Evolutionary conservation across 164 flowering plant species (phyloP).

Genomic region (Berberis vulgaris): DNA sequence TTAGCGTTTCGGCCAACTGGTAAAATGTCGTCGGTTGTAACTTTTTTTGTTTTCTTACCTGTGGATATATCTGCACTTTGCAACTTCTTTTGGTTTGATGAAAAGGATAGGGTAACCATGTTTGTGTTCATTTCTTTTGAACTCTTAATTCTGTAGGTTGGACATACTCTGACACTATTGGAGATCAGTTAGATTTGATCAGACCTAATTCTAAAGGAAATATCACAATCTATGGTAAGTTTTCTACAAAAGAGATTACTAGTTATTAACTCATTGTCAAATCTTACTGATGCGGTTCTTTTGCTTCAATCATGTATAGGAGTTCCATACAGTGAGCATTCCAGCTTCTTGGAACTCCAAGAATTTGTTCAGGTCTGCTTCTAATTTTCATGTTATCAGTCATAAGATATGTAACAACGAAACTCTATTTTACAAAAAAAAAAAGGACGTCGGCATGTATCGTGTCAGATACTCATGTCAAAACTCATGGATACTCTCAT

Average conservation of each 20-base stretch:
- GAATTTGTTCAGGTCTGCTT: constrained; percentile 58
- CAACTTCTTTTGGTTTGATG: too few relatives aligned
- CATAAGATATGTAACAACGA: neutral
- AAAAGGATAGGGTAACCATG: neutral
- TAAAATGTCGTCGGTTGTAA: constrained; percentile 8
- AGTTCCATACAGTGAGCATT: constrained; percentile 78
- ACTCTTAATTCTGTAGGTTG: constrained; percentile 36
- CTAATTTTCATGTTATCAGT: neutral
- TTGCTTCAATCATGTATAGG: constrained; percentile 24
- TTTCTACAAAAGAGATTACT: neutral
- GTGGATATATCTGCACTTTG: too few relatives aligned
- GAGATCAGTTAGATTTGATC: constrained; percentile 46
- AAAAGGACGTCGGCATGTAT: too few relatives aligned
- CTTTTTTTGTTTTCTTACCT: too few relatives aligned
- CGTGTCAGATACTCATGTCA: too few relatives aligned
- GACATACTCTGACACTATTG: constrained; percentile 51
- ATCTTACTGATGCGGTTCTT: neutral
- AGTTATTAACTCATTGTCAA: neutral
- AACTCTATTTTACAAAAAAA: too few relatives aligned
- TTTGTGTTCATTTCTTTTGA: too few relatives aligned
- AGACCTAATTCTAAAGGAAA: constrained; percentile 49
- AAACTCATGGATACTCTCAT: too few relatives aligned
- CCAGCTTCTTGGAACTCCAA: constrained; percentile 62
- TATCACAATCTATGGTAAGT: constrained; percentile 52
- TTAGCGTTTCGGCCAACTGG: constrained; percentile 83